Evolutionary conservation across 805 yeast species (phyloP).

Genomic region (Hanseniaspora taiwanica): DNA sequence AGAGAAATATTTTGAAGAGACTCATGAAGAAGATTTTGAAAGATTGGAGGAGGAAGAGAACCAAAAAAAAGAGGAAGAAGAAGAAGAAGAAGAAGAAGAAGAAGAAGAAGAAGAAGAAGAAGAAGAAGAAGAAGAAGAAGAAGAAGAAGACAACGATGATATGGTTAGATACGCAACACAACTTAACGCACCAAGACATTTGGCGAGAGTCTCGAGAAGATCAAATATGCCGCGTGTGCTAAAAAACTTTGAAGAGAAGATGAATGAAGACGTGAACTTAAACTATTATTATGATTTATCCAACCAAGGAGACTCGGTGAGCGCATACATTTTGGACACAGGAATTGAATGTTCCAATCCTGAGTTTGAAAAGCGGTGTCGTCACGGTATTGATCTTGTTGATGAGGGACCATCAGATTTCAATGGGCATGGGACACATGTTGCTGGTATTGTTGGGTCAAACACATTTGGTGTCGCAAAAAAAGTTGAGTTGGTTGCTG

Average conservation of each 20-base stretch:
- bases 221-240: conserved; percentile 27
- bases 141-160: conserved; percentile 3
- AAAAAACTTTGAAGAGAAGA: no score
- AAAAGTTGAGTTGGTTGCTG: conserved; percentile 45
- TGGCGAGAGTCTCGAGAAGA: conserved; percentile 48
- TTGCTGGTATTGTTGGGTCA: conserved; percentile 81
- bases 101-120: conserved; percentile 5
- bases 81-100: conserved; percentile 1
- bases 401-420: conserved; percentile 51
- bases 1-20: background rate
- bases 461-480: conserved; percentile 75
- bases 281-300: conserved; percentile 36
- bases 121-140: conserved; percentile 6
- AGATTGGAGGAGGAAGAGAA: conserved; percentile 1
- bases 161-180: conserved; percentile 17
- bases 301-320: conserved; percentile 43
- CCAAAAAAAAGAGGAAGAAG: no score
- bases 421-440: conserved; percentile 90
- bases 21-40: no score
- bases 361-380: conserved; percentile 53
- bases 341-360: conserved; percentile 55
- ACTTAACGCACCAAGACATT: conserved; percentile 47
- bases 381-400: conserved; percentile 48
- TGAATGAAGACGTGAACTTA: conserved; percentile 19
- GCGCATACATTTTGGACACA: conserved; percentile 72